phyloP scores from a whole-genome alignment of 345 rosid genomes.

The Streptanthus diversifolius region DNA sequence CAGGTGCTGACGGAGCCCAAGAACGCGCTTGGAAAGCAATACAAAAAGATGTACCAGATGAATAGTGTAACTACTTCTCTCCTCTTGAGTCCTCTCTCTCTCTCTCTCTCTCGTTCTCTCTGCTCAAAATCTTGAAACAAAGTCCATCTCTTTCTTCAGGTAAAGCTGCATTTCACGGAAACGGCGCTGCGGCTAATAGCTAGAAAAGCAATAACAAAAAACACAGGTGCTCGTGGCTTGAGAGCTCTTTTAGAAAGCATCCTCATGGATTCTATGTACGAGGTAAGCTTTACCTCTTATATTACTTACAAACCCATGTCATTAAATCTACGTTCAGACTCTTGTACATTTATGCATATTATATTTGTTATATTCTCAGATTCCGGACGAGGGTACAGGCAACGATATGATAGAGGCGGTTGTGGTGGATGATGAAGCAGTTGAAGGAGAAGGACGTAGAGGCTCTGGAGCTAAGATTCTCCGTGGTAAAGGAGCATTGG shows the following conservation, averaged over 20 bases:
- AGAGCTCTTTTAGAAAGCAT: conserved; percentile 81
- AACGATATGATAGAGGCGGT: conserved; percentile 80
- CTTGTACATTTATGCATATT: not conserved
- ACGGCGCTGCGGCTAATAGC: conserved; percentile 76
- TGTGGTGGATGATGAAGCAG: conserved; percentile 78
- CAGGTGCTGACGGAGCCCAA: conserved; percentile 93
- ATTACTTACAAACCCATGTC: not conserved
- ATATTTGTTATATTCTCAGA: conserved; percentile 37
- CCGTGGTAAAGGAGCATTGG: conserved; percentile 73
- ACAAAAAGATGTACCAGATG: conserved; percentile 88
- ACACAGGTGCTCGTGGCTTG: conserved; percentile 91
- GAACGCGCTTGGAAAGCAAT: conserved; percentile 96
- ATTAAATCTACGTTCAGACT: not conserved
- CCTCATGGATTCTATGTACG: conserved; percentile 98
- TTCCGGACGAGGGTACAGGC: conserved; percentile 74
- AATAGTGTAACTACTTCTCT: conserved; percentile 62
- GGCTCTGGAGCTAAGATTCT: conserved; percentile 77
- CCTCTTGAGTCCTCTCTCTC: not conserved
- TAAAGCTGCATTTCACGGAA: conserved; percentile 78
- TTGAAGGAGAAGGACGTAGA: conserved; percentile 54
- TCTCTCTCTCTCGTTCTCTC: not conserved
- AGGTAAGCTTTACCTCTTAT: conserved; percentile 43
- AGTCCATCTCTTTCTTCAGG: conserved; percentile 45
- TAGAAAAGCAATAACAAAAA: conserved; percentile 76
- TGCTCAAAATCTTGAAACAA: conserved; percentile 4